A percentile compares a stretch with the other conserved stretches of the same genome.
phyloP scores from a whole-genome alignment of 2,329 filamentous ascomycete genomes.

The Shiraia sp. region DNA sequence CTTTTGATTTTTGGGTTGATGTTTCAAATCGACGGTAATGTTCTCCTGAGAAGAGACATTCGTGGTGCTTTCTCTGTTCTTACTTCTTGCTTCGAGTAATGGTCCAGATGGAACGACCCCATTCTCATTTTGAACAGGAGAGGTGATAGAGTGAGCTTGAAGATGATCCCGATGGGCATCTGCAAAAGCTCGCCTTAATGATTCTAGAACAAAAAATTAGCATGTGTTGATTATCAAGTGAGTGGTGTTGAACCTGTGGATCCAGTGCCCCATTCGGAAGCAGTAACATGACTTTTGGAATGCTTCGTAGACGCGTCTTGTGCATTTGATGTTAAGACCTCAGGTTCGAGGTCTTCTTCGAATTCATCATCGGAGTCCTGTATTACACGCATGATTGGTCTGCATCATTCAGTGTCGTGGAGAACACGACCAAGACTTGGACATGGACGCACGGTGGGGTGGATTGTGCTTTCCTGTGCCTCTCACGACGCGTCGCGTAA shows the following conservation, averaged over 20 bases:
- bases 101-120: conserved; percentile 22
- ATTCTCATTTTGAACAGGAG: conserved; percentile 6
- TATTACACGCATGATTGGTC: conserved; percentile 31
- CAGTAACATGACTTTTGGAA: conserved; percentile 2
- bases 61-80: conserved; percentile 25
- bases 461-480: background rate
- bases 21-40: background rate
- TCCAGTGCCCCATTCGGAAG: conserved; percentile 23
- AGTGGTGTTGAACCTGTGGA: conserved; percentile 28
- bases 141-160: conserved; percentile 11
- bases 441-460: background rate
- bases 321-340: conserved; percentile 10
- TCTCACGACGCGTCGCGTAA: conserved; percentile 16
- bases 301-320: conserved; percentile 18
- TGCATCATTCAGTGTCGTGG: conserved; percentile 3
- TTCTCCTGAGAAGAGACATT: conserved; percentile 8
- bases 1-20: conserved; percentile 13
- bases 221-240: background rate
- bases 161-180: conserved; percentile 31
- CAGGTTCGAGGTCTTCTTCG: conserved; percentile 33
- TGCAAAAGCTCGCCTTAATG: conserved; percentile 28
- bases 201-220: conserved; percentile 17
- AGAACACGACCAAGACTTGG: background rate
- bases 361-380: conserved; percentile 45
- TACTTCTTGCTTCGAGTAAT: conserved; percentile 22